Evolutionary conservation across 1,284 basidiomycete genomes (phyloP).

Genomic region (Cryptococcus hybrid): DNA sequence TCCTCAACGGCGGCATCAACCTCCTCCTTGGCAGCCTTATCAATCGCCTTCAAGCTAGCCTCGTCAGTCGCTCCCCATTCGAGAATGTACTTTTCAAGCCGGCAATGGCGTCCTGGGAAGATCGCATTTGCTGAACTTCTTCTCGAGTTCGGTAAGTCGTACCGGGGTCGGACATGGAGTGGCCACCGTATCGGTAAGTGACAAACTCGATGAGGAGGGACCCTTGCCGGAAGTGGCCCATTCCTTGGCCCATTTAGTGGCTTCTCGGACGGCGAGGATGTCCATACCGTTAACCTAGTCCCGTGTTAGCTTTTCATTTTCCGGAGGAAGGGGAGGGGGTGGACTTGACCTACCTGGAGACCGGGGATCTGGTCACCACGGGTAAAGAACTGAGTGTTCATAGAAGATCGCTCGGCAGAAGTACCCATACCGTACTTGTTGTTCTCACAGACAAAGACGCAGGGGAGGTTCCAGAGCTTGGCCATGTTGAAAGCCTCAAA

Average conservation of each 20-base stretch:
- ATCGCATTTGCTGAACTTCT: constrained; percentile 96
- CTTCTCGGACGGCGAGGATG: constrained; percentile 85
- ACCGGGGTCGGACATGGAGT: constrained; percentile 99
- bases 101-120: constrained; percentile 94
- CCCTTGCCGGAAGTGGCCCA: constrained; percentile 89
- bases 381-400: constrained; percentile 94
- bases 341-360: constrained; percentile 58
- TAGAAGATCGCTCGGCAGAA: constrained; percentile 82
- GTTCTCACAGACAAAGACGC: constrained; percentile 96
- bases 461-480: constrained; percentile 94
- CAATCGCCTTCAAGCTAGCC: constrained; percentile 73
- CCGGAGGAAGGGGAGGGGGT: no score
- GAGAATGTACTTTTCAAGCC: constrained; percentile 91
- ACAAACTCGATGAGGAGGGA: constrained; percentile 94
- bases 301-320: no score
- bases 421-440: constrained; percentile 99
- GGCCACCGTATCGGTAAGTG: constrained; percentile 98
- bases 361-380: constrained; percentile 97
- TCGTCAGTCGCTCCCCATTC: constrained; percentile 94
- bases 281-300: constrained; percentile 89
- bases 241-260: constrained; percentile 81
- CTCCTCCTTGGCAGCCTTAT: constrained; percentile 90
- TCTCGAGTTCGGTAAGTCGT: constrained; percentile 99
- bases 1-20: constrained; percentile 91
- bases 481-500: constrained; percentile 99